Evolutionary conservation across 2,329 filamentous ascomycete species (phyloP).

Genomic region (Orbilia brochopaga): DNA sequence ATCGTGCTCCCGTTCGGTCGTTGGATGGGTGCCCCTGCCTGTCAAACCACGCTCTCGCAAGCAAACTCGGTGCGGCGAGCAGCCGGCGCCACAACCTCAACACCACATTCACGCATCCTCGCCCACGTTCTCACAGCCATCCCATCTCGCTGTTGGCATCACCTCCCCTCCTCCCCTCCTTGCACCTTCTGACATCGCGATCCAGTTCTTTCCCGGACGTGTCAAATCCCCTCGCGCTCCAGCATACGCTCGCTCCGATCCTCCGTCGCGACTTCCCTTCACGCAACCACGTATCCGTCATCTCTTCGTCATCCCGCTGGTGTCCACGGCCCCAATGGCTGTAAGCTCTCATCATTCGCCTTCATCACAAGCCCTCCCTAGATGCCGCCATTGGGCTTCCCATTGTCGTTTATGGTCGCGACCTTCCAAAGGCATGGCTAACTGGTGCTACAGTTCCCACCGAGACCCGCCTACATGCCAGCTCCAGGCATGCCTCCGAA

Average conservation of each 20-base stretch:
- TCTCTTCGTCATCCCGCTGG: background rate
- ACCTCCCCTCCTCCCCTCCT: conserved; percentile 3
- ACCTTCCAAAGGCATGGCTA: conserved; percentile 1
- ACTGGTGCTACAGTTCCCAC: conserved; percentile 28
- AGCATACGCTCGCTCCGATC: background rate
- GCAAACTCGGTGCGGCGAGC: conserved; percentile 22
- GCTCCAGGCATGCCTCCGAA: conserved; percentile 36
- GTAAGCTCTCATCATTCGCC: conserved; percentile 29
- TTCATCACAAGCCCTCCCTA: background rate
- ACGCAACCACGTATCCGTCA: conserved; percentile 1
- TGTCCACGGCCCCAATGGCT: conserved; percentile 8
- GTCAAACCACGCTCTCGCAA: conserved; percentile 14
- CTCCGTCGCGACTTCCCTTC: conserved; percentile 3
- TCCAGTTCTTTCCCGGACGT: conserved; percentile 13
- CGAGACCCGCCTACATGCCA: conserved; percentile 21
- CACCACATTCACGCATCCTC: background rate
- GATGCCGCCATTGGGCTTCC: conserved; percentile 14
- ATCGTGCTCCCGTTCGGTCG: conserved; percentile 13
- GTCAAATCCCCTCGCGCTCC: background rate
- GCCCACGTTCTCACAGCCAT: conserved; percentile 1
- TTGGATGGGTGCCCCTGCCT: conserved; percentile 3
- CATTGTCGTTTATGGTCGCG: conserved; percentile 1
- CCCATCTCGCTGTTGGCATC: conserved; percentile 4
- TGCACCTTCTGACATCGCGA: conserved; percentile 22
- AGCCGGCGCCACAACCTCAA: conserved; percentile 7